A percentile compares a stretch with the other conserved stretches of the same genome.
Evolutionary conservation across 2,329 filamentous ascomycete species (phyloP).

Genomic region (Zopfia rhizophila): DNA sequence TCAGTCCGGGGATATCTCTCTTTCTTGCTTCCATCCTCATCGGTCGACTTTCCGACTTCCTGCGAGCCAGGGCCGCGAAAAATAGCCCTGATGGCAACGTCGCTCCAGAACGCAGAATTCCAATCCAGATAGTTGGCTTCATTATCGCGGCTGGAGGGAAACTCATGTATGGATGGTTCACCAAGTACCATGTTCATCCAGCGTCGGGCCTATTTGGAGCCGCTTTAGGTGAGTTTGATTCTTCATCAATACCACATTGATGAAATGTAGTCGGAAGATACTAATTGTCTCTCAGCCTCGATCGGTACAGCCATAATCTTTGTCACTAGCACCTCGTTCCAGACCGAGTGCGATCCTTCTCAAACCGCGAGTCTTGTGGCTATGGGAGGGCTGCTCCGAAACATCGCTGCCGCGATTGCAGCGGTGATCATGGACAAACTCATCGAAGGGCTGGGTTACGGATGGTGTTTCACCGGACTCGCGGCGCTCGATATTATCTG

Average conservation of each 20-base stretch:
- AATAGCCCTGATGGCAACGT: conserved; percentile 22
- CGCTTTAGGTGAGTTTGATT: conserved; percentile 29
- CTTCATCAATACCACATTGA: neutral
- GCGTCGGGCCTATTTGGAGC: conserved; percentile 41
- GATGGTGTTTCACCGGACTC: conserved; percentile 51
- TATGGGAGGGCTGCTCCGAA: conserved; percentile 49
- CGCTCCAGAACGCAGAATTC: conserved; percentile 47
- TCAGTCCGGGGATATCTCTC: conserved; percentile 35
- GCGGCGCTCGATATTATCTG: conserved; percentile 36
- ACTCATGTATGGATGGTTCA: conserved; percentile 52
- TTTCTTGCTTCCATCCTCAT: conserved; percentile 41
- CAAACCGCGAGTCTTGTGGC: conserved; percentile 52
- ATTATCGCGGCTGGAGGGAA: conserved; percentile 44
- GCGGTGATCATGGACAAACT: conserved; percentile 44
- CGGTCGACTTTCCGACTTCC: conserved; percentile 48
- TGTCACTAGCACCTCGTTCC: conserved; percentile 50
- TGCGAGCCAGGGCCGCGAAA: conserved; percentile 26
- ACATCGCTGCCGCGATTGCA: conserved; percentile 47
- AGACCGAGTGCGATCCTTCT: conserved; percentile 48
- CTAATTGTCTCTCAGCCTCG: conserved; percentile 28
- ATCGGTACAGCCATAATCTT: conserved; percentile 54
- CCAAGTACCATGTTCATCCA: conserved; percentile 38
- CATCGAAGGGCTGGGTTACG: conserved; percentile 43
- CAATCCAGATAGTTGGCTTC: conserved; percentile 50
- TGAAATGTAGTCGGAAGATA: neutral